Base-by-base conservation (phyloP, 345 rosid species). In the Gossypium anomalum region DNA sequence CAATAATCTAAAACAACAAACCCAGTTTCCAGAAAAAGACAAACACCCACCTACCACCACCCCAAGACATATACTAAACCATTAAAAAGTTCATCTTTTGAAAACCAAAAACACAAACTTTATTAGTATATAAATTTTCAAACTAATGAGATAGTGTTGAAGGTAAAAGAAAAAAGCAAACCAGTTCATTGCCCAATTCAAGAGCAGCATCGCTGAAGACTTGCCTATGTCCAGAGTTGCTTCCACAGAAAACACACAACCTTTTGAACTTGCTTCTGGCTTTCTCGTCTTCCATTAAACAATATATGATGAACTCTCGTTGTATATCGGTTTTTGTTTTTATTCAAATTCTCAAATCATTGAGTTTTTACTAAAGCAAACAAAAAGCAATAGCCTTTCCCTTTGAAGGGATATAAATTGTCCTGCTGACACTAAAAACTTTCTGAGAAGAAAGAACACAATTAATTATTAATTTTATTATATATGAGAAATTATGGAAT, bases 221-320 rank as follows among this genome's bases (percentile, higher is more conserved):
- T 80, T 88, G 77, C 77, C 96, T 86, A 74, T 88, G 78, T 68
- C 98, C 98, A 70, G 97, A 81, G 78, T 89, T 84, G 87, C 98
- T 94, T 74, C 98, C 98, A 78, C 98, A 94, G 79, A 91, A 94
- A 16, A 94, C 98, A 83, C 98, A 94, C 41, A 94, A 74, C 86
- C 87, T 91, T 65, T 80, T 90, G 86, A 94, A 94, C 81, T 83
- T 88, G 88, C 81, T 84, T 47, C 78, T 60, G 22, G 58, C 72
- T 20, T 70, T 61, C 29, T 71, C 83, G 56, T 82, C 92, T 56
- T 87, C 97, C 98, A 92, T 92, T 81, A 23, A 74, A 48, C 58
- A 59, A 72, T 13, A 48, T 48, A 13, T 12, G 52, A 48, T 48
- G 16, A 48, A 9, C 23, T 11, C 38, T 29, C 56, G 4, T 51